These are phyloP conservation scores for Dinochytrium kinnereticum DNA, from an alignment of 371 early-diverging fungal species.

Conservation along the genomic window DNA sequence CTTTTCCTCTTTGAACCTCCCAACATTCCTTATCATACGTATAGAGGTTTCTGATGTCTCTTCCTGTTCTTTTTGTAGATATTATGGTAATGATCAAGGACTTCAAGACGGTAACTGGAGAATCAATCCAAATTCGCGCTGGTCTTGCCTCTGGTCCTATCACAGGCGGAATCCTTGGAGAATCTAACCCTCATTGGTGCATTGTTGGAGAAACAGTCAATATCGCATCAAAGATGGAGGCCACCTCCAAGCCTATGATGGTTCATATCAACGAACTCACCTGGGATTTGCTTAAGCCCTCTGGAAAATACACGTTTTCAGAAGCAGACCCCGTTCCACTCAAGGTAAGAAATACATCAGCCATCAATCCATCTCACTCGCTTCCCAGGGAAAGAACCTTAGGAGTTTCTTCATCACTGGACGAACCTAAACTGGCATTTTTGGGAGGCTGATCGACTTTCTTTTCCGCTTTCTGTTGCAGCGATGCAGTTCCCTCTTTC, in stretches of 20 bases:
- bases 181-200: constrained; percentile 50
- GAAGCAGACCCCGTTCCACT: background rate
- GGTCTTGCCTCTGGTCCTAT: constrained; percentile 50
- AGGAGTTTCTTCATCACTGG: no score
- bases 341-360: background rate
- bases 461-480: no score
- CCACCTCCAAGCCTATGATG: constrained; percentile 42
- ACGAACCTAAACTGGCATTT: no score
- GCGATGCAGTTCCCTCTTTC: no score
- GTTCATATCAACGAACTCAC: constrained; percentile 49
- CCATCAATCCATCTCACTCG: no score
- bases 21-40: background rate
- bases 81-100: constrained; percentile 41
- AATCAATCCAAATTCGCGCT: constrained; percentile 40
- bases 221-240: constrained; percentile 46
- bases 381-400: no score
- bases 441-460: no score
- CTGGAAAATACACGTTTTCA: background rate
- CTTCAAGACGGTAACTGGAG: constrained; percentile 41
- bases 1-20: background rate
- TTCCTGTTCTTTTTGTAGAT: constrained; percentile 30
- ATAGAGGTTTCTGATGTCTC: no score
- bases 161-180: constrained; percentile 49
- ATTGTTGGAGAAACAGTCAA: constrained; percentile 53
- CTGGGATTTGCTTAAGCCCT: constrained; percentile 24